A percentile compares a stretch with the other conserved stretches of the same genome.
These are phyloP conservation scores for Neoboletus magnificus DNA, from an alignment of 768 basidiomycete species.

Conservation along the genomic window DNA sequence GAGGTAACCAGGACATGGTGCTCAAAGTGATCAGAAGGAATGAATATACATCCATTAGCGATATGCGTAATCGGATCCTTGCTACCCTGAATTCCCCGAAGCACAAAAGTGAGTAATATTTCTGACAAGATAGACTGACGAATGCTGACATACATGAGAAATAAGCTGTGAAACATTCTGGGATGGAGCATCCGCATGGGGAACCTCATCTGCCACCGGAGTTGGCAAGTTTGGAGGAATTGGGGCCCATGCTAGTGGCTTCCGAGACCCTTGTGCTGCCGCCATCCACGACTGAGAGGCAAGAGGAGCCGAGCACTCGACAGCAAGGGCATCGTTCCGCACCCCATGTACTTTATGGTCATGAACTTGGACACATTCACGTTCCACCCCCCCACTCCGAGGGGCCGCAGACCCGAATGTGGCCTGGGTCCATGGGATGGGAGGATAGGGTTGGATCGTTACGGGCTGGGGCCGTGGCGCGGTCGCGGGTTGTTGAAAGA, in stretches of 20 bases:
- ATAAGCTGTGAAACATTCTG: constrained; percentile 12
- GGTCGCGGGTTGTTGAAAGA: neutral
- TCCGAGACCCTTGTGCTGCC: no score
- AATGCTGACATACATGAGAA: constrained; percentile 2
- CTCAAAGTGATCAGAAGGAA: constrained; percentile 11
- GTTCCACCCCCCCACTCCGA: no score
- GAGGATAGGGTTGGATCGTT: neutral
- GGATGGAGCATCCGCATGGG: neutral
- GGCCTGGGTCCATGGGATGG: no score
- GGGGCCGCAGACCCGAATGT: no score
- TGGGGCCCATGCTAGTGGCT: no score
- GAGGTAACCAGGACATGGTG: constrained; percentile 24
- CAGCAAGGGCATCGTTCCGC: no score
- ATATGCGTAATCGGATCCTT: constrained; percentile 21
- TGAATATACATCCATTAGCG: constrained; percentile 7
- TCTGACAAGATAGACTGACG: neutral
- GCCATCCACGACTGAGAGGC: fast-evolving
- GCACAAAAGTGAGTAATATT: neutral
- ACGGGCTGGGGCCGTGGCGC: neutral
- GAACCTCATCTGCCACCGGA: neutral
- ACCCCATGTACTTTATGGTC: neutral
- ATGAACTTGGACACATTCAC: no score
- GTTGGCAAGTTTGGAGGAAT: neutral
- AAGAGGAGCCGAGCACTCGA: neutral
- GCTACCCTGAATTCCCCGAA: constrained; percentile 5